These are phyloP conservation scores for Ophidiomyces ophidiicola DNA, from an alignment of 2,329 filamentous ascomycete genomes.

Conservation along the genomic window DNA sequence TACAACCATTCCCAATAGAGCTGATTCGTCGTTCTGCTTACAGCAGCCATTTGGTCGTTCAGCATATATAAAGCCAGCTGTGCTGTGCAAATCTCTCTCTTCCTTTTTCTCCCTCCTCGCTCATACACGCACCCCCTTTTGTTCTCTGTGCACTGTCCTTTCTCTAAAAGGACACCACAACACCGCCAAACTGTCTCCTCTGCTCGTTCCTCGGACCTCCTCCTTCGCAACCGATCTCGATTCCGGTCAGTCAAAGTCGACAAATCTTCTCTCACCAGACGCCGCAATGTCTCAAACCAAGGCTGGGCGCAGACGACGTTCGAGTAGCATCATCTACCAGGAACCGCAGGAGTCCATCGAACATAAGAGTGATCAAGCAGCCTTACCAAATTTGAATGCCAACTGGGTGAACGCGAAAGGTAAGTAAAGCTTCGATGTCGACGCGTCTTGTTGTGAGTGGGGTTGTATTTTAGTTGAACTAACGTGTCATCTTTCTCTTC, in stretches of 20 bases:
- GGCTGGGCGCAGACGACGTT: conserved; percentile 71
- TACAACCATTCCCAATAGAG: background rate
- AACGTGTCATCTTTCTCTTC: conserved; percentile 15
- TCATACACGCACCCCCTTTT: background rate
- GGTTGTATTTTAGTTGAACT: conserved; percentile 8
- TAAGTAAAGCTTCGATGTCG: conserved; percentile 35
- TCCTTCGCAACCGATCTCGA: conserved; percentile 78
- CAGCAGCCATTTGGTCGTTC: background rate
- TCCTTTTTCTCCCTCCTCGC: background rate
- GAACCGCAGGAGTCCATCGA: conserved; percentile 94
- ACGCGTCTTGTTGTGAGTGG: background rate
- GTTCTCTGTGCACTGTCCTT: background rate
- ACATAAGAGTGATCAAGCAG: conserved; percentile 92
- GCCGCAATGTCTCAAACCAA: conserved; percentile 53
- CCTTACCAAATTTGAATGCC: conserved; percentile 87
- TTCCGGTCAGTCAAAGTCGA: conserved; percentile 42
- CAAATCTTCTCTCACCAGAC: conserved; percentile 39
- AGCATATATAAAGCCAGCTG: conserved; percentile 4
- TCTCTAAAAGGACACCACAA: conserved; percentile 33
- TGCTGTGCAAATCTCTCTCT: conserved; percentile 3
- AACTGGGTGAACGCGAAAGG: conserved; percentile 99
- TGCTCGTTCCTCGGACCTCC: conserved; percentile 78
- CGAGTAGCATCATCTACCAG: conserved; percentile 96
- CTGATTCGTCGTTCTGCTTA: background rate
- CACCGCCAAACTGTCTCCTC: conserved; percentile 94